Base-by-base conservation (phyloP, 1,284 basidiomycete species). In the Ceratorhiza oryzae-sativae region DNA sequence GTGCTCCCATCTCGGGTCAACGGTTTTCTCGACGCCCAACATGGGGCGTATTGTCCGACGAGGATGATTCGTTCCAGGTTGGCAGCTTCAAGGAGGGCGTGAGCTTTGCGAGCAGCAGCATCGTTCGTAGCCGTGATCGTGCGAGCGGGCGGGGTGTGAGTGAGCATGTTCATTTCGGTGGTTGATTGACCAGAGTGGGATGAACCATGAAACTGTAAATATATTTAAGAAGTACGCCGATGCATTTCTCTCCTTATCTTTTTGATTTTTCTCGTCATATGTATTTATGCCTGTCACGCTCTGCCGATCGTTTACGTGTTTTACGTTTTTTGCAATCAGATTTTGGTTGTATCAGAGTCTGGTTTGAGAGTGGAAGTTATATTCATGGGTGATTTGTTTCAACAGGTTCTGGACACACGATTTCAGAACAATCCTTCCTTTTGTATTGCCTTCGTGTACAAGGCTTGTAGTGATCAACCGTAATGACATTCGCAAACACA, bases 81-180 rank as follows among this genome's bases (percentile, higher is more conserved):
- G 65, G 65, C 34, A 68, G 65, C 30, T 68, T 45, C 65, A 68
- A 68, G 51, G 65, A 68, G 23, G 65, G 65, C 39, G 65, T 68
- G n/a, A 68, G 49, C 34, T 68, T 68, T 68, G n/a, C 13, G 15
- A 48, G 65, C 3, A 27, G 49, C 13, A 55, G 62, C 20, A 20
- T 68, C 18, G 39, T 68, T 13, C n/a, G 65, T 23, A 51, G 58
- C 27, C 34, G 51, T 36, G 51, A 68, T 41, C 65, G 65, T 8
- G 53, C 51, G 27, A 56, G 51, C n/a, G 65, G 65, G 30, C 51
- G 65, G 18, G 65, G 51, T n/a, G 53, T 49, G 18, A 68, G 65
- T 34, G 65, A 68, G 46, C 23, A 46, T 58, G 23, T 68, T 36
- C 51, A 53, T 18, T 3, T 32, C 1, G 27, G 25, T 32, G 65